Conservation (phyloP, 371 early-diverging fungal species). For the Zychaea mexicana region DNA sequence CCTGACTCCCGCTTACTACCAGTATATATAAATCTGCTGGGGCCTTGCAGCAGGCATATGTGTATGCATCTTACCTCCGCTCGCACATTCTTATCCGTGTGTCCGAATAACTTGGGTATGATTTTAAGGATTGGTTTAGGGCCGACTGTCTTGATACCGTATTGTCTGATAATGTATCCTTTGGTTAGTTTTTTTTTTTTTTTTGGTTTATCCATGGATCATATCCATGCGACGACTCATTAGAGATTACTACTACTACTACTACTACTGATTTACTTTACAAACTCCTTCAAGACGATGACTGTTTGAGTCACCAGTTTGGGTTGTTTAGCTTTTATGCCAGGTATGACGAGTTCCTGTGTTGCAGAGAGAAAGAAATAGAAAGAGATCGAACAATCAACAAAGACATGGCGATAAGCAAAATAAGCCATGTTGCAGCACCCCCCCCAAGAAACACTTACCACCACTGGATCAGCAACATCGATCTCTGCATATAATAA, state of each 20-base stretch:
- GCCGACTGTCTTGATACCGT: constrained; percentile 78
- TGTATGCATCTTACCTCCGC: constrained; percentile 71
- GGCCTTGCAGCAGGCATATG: not conserved
- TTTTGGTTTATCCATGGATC: not conserved
- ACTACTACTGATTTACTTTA: constrained; percentile 59
- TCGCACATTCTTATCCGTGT: constrained; percentile 91
- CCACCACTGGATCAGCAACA: constrained; percentile 80
- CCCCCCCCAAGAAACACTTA: constrained; percentile 26
- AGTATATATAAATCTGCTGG: not conserved
- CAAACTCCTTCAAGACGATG: constrained; percentile 68
- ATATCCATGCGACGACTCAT: not conserved
- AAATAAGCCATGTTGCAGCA: too few relatives aligned
- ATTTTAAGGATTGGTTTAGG: constrained; percentile 85
- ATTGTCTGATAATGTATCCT: constrained; percentile 44
- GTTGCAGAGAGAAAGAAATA: constrained; percentile 1
- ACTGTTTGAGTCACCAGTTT: constrained; percentile 87
- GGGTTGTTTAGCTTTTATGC: constrained; percentile 86
- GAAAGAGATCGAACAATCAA: too few relatives aligned
- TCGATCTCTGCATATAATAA: constrained; percentile 89
- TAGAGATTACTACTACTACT: not conserved
- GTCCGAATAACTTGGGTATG: constrained; percentile 88
- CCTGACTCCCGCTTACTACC: not conserved
- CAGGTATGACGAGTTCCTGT: constrained; percentile 78
- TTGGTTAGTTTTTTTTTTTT: too few relatives aligned
- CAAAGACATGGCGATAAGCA: too few relatives aligned